Base-by-base conservation (phyloP, 2,329 filamentous ascomycete genomes). In the Aureobasidium mangrovei region DNA sequence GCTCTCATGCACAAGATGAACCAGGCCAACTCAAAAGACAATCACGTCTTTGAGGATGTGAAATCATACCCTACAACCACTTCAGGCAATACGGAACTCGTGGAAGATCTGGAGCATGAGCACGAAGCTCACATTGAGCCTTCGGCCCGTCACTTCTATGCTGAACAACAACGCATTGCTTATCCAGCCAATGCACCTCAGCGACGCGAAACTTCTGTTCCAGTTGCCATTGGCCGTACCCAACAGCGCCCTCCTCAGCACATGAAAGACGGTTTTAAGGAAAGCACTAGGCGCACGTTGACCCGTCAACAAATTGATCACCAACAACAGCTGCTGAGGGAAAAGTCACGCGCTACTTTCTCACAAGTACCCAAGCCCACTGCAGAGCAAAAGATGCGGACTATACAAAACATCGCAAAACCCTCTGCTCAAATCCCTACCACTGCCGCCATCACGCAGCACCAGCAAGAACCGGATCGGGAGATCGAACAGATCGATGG, bases 51-150 rank as follows among this genome's bases (percentile, higher is more conserved):
- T 18, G 10, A 1, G 8, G 39, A 29, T 27, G 3, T 24, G 4
- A 27, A 55, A 35, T 70, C 68, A n/a, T 70, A 70, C 49, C 68
- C 69, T 18, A 62, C 63, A 29, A 70, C 69, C 2, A 69, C 68
- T 7, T 65, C 67, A 33, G 69, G 69, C 31, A 43, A 45, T 7
- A 45, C 46, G 42, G 49, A 53, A 9, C 24, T 27, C 9, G 4
- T 43, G 4, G 39, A 52, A 3, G 7, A 36, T 12, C 27, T 6
- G 27, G 40, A 44, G 7, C 2, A 4, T 35, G 29, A 43, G 8
- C 18, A 41, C 18, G 47, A 32, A 40, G 27, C 4, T 27, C 27
- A 39, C 10, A 2, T 49, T 9, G 8, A 31, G n/a, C 46, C 36
- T 31, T 4, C 7, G 12, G 35, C 7, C 12, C 35, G n/a, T 7